phyloP scores from a whole-genome alignment of 164 flowering plant species.

The Malania oleifera region DNA sequence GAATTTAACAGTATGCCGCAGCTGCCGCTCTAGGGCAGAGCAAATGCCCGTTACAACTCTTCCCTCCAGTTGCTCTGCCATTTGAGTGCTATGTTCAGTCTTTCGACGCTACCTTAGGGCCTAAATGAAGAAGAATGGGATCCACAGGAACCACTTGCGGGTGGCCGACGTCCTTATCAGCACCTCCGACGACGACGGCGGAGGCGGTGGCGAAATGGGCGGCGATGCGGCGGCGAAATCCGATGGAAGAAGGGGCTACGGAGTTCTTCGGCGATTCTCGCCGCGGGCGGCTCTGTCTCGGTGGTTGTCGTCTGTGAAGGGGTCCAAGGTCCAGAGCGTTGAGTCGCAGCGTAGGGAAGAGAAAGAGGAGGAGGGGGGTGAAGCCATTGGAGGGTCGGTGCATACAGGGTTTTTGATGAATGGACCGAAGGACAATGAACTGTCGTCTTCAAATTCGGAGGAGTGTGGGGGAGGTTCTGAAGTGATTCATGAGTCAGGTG shows the following conservation, averaged over 20 bases:
- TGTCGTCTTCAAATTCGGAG: not conserved
- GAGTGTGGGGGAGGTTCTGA: not conserved
- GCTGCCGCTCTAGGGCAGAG: no score
- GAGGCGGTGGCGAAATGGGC: not conserved
- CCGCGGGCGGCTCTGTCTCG: constrained; percentile 22
- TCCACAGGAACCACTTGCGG: constrained; percentile 1
- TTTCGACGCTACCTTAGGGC: no score
- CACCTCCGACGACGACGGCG: not conserved
- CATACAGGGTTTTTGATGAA: not conserved
- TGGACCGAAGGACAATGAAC: constrained; percentile 1
- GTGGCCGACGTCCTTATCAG: constrained; percentile 9
- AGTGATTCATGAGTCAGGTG: not conserved
- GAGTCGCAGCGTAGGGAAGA: not conserved
- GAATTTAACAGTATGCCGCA: no score
- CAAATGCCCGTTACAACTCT: no score
- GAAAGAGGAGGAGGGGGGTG: not conserved
- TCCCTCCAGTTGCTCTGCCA: not conserved
- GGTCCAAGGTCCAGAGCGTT: constrained; percentile 5
- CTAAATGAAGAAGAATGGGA: no score
- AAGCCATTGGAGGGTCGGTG: not conserved
- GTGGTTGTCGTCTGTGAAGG: constrained; percentile 15
- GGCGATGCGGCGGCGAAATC: not conserved
- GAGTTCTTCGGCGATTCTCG: not conserved
- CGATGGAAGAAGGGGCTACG: not conserved
- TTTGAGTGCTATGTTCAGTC: no score